Base-by-base conservation (phyloP, 1,139 yeast genomes). In the Suhomyces kunorum region DNA sequence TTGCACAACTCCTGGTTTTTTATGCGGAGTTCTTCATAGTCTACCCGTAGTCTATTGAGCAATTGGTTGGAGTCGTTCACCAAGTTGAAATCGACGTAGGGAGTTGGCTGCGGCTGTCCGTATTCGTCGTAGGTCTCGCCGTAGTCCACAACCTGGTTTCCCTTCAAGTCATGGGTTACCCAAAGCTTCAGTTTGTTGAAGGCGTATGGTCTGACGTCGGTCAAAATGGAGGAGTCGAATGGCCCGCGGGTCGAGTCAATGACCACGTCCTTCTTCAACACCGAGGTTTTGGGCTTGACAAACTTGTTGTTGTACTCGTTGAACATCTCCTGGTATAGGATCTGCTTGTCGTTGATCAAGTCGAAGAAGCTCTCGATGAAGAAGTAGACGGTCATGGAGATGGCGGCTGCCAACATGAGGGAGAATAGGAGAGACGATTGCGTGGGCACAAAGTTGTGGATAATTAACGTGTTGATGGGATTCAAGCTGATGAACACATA, bases 261-360 rank as follows among this genome's bases (percentile, higher is more conserved):
- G 34, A 77, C 70, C 3, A 77, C 89, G 52, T 85, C 89, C 48
- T 82, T 78, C 39, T 73, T 71, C 39, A 72, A 60, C 7, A 72
- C 70, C 6, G 80, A 71, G 1, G 78, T 62, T 39, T 75, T 74
- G 3, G 90, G 89, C 36, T 74, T 73, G n/a, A 84, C 85, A 47
- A 73, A 78, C 55, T 84, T 84, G 30, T 71, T 63, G 48, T 82
- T 77, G 53, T 81, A 81, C 52, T 85, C 94, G 25, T 72, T 74
- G 45, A 81, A 68, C 53, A 80, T 78, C 51, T 84, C 88, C 46
- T 75, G 78, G 47, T 74, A 76, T 6, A 86, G 55, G 9, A 83
- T 66, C 39, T 78, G 79, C 47, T 80, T 83, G 58, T 86, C 92
- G 38, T 71, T 66, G 13, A 80, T 46, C 40, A 79, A 64, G 3